Conservation (phyloP, 2,329 filamentous ascomycete genomes). For the Arthroderma sp. region DNA sequence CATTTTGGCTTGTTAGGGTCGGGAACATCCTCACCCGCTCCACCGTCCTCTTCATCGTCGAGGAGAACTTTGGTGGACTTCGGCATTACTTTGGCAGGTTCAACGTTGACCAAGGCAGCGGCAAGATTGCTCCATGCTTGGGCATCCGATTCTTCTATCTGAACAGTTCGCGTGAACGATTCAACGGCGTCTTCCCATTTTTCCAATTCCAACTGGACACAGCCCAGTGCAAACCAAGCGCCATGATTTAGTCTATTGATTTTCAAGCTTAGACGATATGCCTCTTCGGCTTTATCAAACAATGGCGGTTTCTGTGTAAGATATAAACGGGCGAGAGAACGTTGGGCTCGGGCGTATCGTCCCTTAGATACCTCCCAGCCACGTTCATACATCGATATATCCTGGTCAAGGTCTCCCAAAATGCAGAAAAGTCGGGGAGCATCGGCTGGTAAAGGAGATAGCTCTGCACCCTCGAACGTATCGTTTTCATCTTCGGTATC, state of each 20-base stretch:
- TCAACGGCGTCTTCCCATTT: conserved; percentile 68
- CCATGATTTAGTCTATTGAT: conserved; percentile 71
- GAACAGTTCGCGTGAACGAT: conserved; percentile 70
- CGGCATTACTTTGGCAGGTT: conserved; percentile 9
- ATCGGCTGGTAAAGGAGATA: conserved; percentile 60
- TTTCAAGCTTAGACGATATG: conserved; percentile 63
- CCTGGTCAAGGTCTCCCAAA: conserved; percentile 71
- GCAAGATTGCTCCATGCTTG: conserved; percentile 93
- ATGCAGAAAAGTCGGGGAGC: conserved; percentile 86
- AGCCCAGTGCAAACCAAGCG: conserved; percentile 83
- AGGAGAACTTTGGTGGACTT: conserved; percentile 12
- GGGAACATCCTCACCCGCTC: conserved; percentile 8
- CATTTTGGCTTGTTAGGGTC: conserved; percentile 51
- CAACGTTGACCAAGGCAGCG: conserved; percentile 55
- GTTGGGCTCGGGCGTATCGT: conserved; percentile 75
- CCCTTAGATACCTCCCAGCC: conserved; percentile 76
- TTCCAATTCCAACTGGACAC: conserved; percentile 66
- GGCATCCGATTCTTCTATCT: conserved; percentile 75
- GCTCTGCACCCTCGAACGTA: conserved; percentile 54
- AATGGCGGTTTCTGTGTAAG: conserved; percentile 48
- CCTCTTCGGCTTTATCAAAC: conserved; percentile 55
- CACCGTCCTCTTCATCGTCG: conserved; percentile 17
- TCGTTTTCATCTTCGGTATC: conserved; percentile 39
- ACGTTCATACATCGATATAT: conserved; percentile 62
- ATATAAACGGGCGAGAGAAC: conserved; percentile 70